Conservation (phyloP, 2,329 filamentous ascomycete genomes). For the Calonectria crousiana region DNA sequence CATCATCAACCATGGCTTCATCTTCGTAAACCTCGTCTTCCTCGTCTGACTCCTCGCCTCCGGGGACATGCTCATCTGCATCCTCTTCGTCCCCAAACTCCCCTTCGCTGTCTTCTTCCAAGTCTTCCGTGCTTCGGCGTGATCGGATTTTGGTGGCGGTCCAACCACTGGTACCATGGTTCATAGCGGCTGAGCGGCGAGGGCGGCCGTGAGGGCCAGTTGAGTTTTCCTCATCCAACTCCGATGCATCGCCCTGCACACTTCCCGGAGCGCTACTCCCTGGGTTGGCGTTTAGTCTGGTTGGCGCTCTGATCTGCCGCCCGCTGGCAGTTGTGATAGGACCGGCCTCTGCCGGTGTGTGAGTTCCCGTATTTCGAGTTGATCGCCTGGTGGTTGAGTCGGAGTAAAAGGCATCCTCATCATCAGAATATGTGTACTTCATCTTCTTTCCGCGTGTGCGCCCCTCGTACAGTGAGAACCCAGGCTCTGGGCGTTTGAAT, state of each 20-base stretch:
- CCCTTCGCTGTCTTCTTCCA: conserved; percentile 78
- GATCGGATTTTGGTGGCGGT: conserved; percentile 48
- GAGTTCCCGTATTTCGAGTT: conserved; percentile 78
- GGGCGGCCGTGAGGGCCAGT: conserved; percentile 62
- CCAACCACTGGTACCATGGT: conserved; percentile 65
- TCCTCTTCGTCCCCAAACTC: conserved; percentile 82
- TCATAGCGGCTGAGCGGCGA: conserved; percentile 62
- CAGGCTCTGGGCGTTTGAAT: conserved; percentile 88
- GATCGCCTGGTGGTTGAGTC: conserved; percentile 76
- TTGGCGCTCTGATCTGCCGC: conserved; percentile 80
- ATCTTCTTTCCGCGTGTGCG: conserved; percentile 95
- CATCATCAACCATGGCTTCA: conserved; percentile 67
- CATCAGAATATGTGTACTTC: conserved; percentile 96
- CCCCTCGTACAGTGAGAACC: conserved; percentile 95
- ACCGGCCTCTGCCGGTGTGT: conserved; percentile 77
- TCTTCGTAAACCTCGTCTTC: conserved; percentile 71
- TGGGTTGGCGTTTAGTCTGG: conserved; percentile 73
- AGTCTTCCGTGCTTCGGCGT: conserved; percentile 58
- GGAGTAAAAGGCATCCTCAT: conserved; percentile 79
- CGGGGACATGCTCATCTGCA: conserved; percentile 73
- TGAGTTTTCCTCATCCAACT: conserved; percentile 54
- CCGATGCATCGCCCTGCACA: conserved; percentile 58
- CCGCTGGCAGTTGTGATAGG: conserved; percentile 84
- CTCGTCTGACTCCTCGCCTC: conserved; percentile 70
- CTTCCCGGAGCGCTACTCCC: conserved; percentile 61